Base-by-base conservation (phyloP, 2,329 filamentous ascomycete species). In the Phaeomoniella chlamydospora region DNA sequence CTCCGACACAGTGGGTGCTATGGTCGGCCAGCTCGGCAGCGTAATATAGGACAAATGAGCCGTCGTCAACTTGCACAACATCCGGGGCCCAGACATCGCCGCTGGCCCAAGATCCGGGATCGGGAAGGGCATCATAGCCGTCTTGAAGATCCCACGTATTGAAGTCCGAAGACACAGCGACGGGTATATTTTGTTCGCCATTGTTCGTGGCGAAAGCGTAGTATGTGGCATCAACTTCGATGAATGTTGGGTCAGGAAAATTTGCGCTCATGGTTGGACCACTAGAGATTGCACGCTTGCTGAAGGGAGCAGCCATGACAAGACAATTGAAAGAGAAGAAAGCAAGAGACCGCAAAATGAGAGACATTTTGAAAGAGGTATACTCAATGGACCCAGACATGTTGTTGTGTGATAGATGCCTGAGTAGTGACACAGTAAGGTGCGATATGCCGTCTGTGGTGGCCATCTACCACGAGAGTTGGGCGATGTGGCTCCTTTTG, bases 1-100 rank as follows among this genome's bases (percentile, higher is more conserved):
- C 62, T 31, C 74, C 74, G 38, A 80, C 56, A 55, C 74, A 80
- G 52, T 79, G 73, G 4, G 45, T 46, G 2, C 54, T 44, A 31
- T 48, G 48, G 14, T 48, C 50, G 10, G 55, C 59, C 32, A 60
- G 56, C 43, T 65, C 55, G 14, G 65, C 72, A 3, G 66, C 62
- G 51, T 72, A 77, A 57, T 77, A 77, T 57, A 78, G 64, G 29
- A 76, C 63, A 48, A 71, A 77, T 18, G 54, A 60, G 13, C 67
- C 68, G 31, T 61, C 55, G 4, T 26, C n/a, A 19, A 74, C 52
- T 37, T 53, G 54, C 9, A 65, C 58, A 4, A 79, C 69, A 46
- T 77, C 73, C 5, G 74, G 75, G 0, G 74, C 74, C 72, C 73
- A 79, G 17, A 68, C 69, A 3, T 51, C 49, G 2, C 64, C 63